Evolutionary conservation across 2,329 filamentous ascomycete genomes (phyloP).

Genomic region (Pyrenochaeta sp.): DNA sequence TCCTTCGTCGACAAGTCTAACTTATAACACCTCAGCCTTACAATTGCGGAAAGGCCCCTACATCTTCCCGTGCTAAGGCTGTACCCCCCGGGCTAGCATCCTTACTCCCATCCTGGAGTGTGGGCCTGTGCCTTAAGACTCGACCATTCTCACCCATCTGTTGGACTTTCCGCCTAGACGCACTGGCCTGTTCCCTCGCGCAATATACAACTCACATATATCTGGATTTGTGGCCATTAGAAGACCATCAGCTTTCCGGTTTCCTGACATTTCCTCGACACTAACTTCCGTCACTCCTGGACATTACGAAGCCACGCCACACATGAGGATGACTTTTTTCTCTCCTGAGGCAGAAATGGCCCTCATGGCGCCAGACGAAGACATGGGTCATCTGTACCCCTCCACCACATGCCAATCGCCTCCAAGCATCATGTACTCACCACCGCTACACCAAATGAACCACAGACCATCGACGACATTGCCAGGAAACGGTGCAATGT

Average conservation of each 20-base stretch:
- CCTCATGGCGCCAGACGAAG: constrained; percentile 45
- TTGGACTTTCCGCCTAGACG: constrained; percentile 34
- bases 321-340: constrained; percentile 46
- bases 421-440: constrained; percentile 50
- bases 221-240: constrained; percentile 26
- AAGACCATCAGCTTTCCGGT: constrained; percentile 18
- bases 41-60: constrained; percentile 40
- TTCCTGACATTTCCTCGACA: constrained; percentile 12
- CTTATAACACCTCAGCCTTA: constrained; percentile 50
- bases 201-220: constrained; percentile 40
- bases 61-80: constrained; percentile 42
- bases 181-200: constrained; percentile 40
- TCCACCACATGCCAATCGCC: constrained; percentile 48
- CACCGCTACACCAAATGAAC: constrained; percentile 43
- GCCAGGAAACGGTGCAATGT: constrained; percentile 35
- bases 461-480: constrained; percentile 35
- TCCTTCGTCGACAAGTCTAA: constrained; percentile 33
- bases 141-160: constrained; percentile 36
- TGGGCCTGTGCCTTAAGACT: constrained; percentile 42
- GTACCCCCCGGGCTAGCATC: constrained; percentile 42
- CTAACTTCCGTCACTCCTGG: constrained; percentile 14
- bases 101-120: constrained; percentile 36
- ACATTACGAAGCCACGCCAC: constrained; percentile 6
- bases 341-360: constrained; percentile 48
- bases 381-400: constrained; percentile 46